These are phyloP conservation scores for Leccinum rimulosum DNA, from an alignment of 768 basidiomycete species.

Conservation along the genomic window DNA sequence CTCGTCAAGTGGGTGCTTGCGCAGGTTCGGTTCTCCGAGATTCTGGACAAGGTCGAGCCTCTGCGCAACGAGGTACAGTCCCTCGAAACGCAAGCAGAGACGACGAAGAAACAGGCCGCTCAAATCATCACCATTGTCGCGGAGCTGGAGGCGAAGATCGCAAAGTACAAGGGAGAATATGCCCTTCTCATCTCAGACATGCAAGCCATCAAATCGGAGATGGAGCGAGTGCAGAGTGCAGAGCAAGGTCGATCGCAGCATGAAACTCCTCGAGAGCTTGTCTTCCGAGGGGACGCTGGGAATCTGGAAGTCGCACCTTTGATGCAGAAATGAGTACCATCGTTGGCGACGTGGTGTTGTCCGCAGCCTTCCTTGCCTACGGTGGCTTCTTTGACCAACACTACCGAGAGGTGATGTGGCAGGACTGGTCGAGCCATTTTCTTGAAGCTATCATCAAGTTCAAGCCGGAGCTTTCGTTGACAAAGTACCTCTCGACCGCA, in stretches of 20 bases:
- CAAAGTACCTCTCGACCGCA: slow-evolving; percentile 95
- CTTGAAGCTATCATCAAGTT: slow-evolving; percentile 86
- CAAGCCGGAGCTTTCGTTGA: slow-evolving; percentile 88
- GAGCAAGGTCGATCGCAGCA: slow-evolving; percentile 93
- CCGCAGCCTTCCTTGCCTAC: slow-evolving; percentile 95
- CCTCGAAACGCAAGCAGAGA: slow-evolving; percentile 87
- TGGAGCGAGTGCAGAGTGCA: slow-evolving; percentile 98
- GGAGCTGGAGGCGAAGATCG: slow-evolving; percentile 91
- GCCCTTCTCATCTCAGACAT: slow-evolving; percentile 95
- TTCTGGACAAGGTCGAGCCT: slow-evolving; percentile 95
- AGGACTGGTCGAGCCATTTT: slow-evolving; percentile 90
- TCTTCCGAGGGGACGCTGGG: slow-evolving; percentile 96
- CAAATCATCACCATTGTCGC: slow-evolving; percentile 90
- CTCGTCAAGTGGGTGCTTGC: slow-evolving; percentile 98
- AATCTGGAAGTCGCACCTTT: slow-evolving; percentile 90
- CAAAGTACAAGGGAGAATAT: slow-evolving; percentile 94
- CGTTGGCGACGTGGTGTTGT: slow-evolving; percentile 93
- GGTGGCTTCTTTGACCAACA: slow-evolving; percentile 98
- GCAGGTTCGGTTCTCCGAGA: slow-evolving; percentile 95
- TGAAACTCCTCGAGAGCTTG: slow-evolving; percentile 90
- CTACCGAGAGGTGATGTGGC: slow-evolving; percentile 96
- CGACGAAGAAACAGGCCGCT: slow-evolving; percentile 90
- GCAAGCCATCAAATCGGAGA: slow-evolving; percentile 94
- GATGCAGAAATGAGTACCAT: slow-evolving; percentile 99
- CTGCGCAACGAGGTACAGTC: slow-evolving; percentile 93